phyloP scores from a whole-genome alignment of 2,329 filamentous ascomycete genomes.

The Sclerotiophoma versabilis region DNA sequence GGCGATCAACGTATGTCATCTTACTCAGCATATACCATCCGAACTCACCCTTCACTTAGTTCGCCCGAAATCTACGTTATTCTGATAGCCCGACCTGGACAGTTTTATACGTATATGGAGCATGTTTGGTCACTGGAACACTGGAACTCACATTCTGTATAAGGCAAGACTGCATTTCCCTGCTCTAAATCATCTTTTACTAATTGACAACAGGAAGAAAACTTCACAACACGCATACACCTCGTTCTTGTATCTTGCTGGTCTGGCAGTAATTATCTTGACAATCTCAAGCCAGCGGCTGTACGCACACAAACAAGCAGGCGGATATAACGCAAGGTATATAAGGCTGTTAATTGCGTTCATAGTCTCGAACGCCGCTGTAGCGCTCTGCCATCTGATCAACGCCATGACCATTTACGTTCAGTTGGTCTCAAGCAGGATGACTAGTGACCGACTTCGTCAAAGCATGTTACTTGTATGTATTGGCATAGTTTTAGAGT shows the following conservation, averaged over 20 bases:
- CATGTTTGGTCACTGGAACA: background rate
- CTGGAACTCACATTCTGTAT: background rate
- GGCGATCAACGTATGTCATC: background rate
- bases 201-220: background rate
- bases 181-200: background rate
- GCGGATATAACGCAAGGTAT: background rate
- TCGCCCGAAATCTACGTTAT: background rate
- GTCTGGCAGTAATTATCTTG: background rate
- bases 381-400: background rate
- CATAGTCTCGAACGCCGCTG: background rate
- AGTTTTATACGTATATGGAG: background rate
- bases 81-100: background rate
- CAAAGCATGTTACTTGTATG: conserved; percentile 1
- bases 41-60: background rate
- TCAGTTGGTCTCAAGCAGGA: background rate
- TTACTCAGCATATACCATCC: background rate
- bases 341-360: background rate
- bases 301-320: conserved; percentile 1
- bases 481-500: background rate
- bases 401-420: background rate
- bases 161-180: background rate
- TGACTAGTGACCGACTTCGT: background rate
- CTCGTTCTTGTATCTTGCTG: conserved; percentile 1
- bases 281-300: background rate
- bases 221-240: background rate